Percentiles rank a stretch among this genome's conserved stretches.
Evolutionary conservation across 2,329 filamentous ascomycete genomes (phyloP).

Genomic region (Colletotrichum karsti): DNA sequence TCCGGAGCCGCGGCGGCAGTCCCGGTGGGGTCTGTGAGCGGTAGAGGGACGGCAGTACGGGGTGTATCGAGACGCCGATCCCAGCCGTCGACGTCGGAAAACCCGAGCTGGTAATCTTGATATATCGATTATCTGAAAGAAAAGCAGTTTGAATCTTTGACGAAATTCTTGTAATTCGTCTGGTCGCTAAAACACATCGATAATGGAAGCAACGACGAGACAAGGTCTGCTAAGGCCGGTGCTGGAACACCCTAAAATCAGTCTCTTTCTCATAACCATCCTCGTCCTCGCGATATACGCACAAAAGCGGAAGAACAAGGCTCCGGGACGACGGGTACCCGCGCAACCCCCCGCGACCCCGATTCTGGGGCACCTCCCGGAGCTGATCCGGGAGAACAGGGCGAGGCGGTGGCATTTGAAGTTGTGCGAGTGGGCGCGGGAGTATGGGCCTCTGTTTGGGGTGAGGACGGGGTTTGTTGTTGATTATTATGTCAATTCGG

Average conservation of each 20-base stretch:
- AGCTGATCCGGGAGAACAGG: neutral
- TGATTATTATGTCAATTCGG: slow-evolving; percentile 9
- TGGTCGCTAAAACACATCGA: too few species aligned
- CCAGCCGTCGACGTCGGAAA: neutral
- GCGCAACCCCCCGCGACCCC: neutral
- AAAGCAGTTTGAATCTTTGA: too few species aligned
- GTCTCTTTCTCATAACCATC: too few species aligned
- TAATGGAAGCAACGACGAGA: too few species aligned
- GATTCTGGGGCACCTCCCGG: neutral
- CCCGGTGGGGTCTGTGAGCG: neutral
- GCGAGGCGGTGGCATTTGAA: neutral
- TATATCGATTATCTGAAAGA: too few species aligned
- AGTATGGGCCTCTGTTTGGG: slow-evolving; percentile 2
- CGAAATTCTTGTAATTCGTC: too few species aligned
- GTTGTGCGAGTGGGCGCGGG: neutral
- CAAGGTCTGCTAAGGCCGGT: too few species aligned
- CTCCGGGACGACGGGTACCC: neutral
- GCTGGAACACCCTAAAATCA: too few species aligned
- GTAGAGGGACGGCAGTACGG: neutral
- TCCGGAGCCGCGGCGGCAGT: neutral
- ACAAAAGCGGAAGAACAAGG: too few species aligned
- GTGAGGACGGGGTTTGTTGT: slow-evolving; percentile 5
- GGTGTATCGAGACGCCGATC: neutral
- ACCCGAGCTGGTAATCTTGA: too few species aligned
- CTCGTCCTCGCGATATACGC: too few species aligned